Conservation (phyloP, 345 rosid genomes). For the Tarenaya hassleriana region DNA sequence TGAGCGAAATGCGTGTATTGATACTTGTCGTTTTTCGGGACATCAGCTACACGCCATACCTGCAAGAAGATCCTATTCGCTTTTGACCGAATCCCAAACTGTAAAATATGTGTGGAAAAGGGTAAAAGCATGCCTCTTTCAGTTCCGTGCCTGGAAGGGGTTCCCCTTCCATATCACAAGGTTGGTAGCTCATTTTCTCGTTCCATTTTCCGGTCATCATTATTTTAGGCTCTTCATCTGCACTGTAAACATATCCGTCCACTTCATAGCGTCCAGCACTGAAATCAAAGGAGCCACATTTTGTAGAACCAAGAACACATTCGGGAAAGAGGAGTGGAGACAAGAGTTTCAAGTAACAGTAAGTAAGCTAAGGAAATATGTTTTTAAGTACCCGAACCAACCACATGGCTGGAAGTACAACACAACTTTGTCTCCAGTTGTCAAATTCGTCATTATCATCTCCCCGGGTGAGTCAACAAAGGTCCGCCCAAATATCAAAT, state of each 20-base stretch:
- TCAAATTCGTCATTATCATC: constrained; percentile 67
- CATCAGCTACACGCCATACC: constrained; percentile 77
- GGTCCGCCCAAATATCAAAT: constrained; percentile 73
- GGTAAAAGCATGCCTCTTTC: constrained; percentile 43
- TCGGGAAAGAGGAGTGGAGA: not conserved
- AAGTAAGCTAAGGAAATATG: constrained; percentile 1
- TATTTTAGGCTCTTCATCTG: constrained; percentile 68
- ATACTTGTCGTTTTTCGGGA: constrained; percentile 64
- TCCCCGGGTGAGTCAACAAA: constrained; percentile 82
- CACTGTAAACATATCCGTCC: constrained; percentile 74
- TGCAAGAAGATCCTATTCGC: constrained; percentile 23
- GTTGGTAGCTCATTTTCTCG: constrained; percentile 71
- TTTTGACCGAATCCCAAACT: not conserved
- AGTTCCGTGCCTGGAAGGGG: constrained; percentile 64
- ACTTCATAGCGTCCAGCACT: constrained; percentile 87
- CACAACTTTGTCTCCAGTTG: constrained; percentile 74
- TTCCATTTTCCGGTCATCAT: constrained; percentile 88
- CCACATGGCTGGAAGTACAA: constrained; percentile 77
- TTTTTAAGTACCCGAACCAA: constrained; percentile 62
- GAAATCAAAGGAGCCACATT: constrained; percentile 21
- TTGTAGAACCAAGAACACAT: not conserved
- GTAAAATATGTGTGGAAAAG: not conserved
- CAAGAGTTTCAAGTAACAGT: constrained; percentile 3
- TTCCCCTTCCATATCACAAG: constrained; percentile 76
- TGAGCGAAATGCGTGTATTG: constrained; percentile 72